phyloP scores from a whole-genome alignment of 805 yeast genomes.

The Cyberlindnera euphorbiiphila region DNA sequence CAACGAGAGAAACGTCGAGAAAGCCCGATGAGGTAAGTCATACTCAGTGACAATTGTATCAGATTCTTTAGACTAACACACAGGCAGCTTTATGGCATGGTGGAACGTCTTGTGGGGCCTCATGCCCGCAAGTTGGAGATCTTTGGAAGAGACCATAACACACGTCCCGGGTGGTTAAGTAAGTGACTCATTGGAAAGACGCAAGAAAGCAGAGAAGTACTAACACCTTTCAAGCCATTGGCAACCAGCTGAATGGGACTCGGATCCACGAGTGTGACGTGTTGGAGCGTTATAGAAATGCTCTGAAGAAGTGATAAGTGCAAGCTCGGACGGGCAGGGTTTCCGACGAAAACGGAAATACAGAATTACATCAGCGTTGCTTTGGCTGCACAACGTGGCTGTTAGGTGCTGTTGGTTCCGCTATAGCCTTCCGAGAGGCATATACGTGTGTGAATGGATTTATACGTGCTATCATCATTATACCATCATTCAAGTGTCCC shows the following conservation, averaged over 20 bases:
- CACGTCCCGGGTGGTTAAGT: slow-evolving; percentile 85
- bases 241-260: slow-evolving; percentile 68
- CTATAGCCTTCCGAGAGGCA: background rate
- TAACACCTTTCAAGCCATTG: slow-evolving; percentile 42
- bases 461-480: too few relatives aligned
- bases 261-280: slow-evolving; percentile 58
- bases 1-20: slow-evolving; percentile 83
- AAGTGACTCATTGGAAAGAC: too few relatives aligned
- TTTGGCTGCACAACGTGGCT: background rate
- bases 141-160: slow-evolving; percentile 83
- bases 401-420: background rate
- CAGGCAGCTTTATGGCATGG: slow-evolving; percentile 60
- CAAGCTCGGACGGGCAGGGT: too few relatives aligned
- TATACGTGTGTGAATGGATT: too few relatives aligned
- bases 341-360: slow-evolving; percentile 2
- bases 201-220: background rate
- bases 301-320: background rate
- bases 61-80: slow-evolving; percentile 8
- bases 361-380: slow-evolving; percentile 7
- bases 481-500: too few relatives aligned
- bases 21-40: slow-evolving; percentile 73
- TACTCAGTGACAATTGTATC: background rate
- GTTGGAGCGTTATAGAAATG: slow-evolving; percentile 18
- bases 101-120: slow-evolving; percentile 78
- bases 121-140: slow-evolving; percentile 79